phyloP scores from a whole-genome alignment of 805 yeast species.

The Saccharomycopsis fibuligera region DNA sequence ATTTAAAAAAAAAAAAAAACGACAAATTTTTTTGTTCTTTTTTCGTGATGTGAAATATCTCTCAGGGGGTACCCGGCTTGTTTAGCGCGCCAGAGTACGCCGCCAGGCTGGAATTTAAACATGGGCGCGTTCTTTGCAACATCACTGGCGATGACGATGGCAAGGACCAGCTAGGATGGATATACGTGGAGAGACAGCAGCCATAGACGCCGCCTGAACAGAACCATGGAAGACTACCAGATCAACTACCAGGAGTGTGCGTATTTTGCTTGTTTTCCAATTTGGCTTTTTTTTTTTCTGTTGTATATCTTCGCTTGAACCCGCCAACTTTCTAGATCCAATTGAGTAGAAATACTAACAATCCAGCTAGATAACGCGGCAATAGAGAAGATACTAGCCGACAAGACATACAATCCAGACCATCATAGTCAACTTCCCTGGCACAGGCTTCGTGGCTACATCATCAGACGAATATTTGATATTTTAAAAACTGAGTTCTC shows the following conservation, averaged over 20 bases:
- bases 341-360: not conserved
- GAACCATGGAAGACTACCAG: not conserved
- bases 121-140: too few species aligned
- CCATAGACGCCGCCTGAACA: too few species aligned
- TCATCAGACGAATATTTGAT: slow-evolving; percentile 1
- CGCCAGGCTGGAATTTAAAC: too few species aligned
- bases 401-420: slow-evolving; percentile 7
- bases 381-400: not conserved
- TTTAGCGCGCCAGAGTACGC: too few species aligned
- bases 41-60: too few species aligned
- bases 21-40: too few species aligned
- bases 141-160: too few species aligned
- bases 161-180: too few species aligned
- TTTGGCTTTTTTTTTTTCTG: too few species aligned
- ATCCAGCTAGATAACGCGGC: not conserved
- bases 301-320: not conserved
- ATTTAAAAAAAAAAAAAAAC: too few species aligned
- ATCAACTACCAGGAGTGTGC: not conserved
- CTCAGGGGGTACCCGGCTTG: too few species aligned
- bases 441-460: not conserved
- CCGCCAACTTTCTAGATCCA: not conserved
- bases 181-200: too few species aligned
- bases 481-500: not conserved
- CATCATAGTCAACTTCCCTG: not conserved
- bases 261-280: not conserved